phyloP scores from a whole-genome alignment of 2,329 filamentous ascomycete species.

The Hypoxylon sp. region DNA sequence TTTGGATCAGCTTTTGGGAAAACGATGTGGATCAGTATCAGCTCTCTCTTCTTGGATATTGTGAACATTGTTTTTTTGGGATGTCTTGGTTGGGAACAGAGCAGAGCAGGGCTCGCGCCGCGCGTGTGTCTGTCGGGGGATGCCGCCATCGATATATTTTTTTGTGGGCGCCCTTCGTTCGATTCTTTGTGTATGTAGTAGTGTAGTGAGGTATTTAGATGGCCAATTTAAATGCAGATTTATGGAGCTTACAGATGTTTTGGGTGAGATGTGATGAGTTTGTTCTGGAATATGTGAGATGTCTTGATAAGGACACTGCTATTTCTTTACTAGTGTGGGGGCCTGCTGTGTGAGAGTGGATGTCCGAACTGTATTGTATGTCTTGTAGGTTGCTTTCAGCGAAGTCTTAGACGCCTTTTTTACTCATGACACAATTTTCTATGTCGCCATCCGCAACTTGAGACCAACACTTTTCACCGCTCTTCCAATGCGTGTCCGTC shows the following conservation, averaged over 20 bases:
- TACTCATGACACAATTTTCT: neutral
- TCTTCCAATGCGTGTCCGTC: neutral
- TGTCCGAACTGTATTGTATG: neutral
- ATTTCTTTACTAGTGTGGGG: no score
- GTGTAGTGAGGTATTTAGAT: constrained; percentile 44
- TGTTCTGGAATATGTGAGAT: constrained; percentile 2
- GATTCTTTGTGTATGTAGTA: constrained; percentile 43
- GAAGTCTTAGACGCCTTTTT: no score
- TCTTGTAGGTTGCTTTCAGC: neutral
- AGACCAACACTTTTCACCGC: neutral
- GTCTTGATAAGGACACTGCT: neutral
- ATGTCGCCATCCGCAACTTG: neutral
- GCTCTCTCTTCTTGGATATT: constrained; percentile 6
- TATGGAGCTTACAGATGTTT: constrained; percentile 10
- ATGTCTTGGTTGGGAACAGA: constrained; percentile 9
- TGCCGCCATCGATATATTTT: constrained; percentile 2
- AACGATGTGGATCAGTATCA: neutral
- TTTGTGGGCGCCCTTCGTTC: constrained; percentile 33
- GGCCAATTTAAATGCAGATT: constrained; percentile 44
- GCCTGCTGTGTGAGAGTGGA: no score
- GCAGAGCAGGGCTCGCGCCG: neutral
- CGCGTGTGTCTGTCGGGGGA: neutral
- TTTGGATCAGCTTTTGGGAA: constrained; percentile 22
- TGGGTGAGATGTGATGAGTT: neutral
- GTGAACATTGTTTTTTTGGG: neutral